Percentiles rank a stretch among this genome's conserved stretches.
Conservation (phyloP, 306 rosid genomes). For the Luffa aegyptiaca region DNA sequence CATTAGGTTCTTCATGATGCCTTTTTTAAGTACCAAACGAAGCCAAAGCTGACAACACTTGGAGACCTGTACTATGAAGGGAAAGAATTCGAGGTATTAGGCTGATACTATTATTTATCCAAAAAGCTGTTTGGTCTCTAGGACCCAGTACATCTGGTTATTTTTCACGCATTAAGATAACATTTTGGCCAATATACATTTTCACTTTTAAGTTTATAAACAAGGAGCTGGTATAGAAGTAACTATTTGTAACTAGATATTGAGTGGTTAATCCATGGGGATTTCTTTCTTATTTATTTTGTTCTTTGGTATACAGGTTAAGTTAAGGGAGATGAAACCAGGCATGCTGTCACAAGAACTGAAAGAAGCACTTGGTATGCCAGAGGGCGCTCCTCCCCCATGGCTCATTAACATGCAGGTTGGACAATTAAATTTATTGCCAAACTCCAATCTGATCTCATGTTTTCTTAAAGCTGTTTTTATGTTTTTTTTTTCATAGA, state of each 20-base stretch:
- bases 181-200: neutral
- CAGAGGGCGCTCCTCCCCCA: constrained; percentile 99
- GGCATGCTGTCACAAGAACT: constrained; percentile 87
- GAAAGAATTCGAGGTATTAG: constrained; percentile 88
- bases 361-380: constrained; percentile 99
- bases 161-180: neutral
- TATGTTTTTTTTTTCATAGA: constrained; percentile 30
- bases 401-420: constrained; percentile 99
- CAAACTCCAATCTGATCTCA: neutral
- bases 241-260: neutral
- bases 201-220: neutral
- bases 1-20: constrained; percentile 98
- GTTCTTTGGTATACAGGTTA: constrained; percentile 44
- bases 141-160: neutral
- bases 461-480: constrained; percentile 5
- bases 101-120: neutral
- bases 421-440: constrained; percentile 9
- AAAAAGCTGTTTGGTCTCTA: neutral
- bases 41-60: constrained; percentile 86
- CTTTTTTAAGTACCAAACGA: constrained; percentile 91
- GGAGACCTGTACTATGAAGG: constrained; percentile 98
- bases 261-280: neutral
- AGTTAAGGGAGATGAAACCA: constrained; percentile 98
- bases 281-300: constrained; percentile 2
- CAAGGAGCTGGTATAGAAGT: neutral